Percentiles rank a stretch among this genome's conserved stretches.
phyloP scores from a whole-genome alignment of 108 stramenopile genomes.

The Nitzschia sp. region DNA sequence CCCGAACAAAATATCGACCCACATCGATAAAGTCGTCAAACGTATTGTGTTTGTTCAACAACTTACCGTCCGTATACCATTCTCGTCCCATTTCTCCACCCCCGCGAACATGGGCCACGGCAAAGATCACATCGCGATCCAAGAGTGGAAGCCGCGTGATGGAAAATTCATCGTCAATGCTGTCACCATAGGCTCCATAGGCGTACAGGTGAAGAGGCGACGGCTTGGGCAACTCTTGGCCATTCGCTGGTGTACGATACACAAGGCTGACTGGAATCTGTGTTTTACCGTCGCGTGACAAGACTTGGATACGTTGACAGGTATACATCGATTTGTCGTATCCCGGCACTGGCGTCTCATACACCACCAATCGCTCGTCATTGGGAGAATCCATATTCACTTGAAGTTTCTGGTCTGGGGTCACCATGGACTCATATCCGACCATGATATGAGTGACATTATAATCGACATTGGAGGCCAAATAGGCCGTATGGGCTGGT shows the following conservation, averaged over 20 bases:
- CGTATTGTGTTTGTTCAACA: constrained; percentile 92
- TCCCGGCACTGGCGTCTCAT: constrained; percentile 80
- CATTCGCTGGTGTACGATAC: constrained; percentile 73
- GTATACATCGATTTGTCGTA: constrained; percentile 79
- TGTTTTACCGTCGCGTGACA: constrained; percentile 78
- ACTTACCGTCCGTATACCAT: constrained; percentile 97
- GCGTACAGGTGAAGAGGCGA: constrained; percentile 87
- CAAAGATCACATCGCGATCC: constrained; percentile 90
- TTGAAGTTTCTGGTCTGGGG: constrained; percentile 73
- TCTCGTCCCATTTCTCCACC: constrained; percentile 96
- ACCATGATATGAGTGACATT: constrained; percentile 71
- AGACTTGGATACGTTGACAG: constrained; percentile 73
- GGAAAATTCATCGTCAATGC: constrained; percentile 88
- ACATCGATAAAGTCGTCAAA: constrained; percentile 95
- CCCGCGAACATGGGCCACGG: constrained; percentile 93
- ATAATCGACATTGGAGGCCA: constrained; percentile 68
- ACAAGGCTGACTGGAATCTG: constrained; percentile 86
- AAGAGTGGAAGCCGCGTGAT: constrained; percentile 78
- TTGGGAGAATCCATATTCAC: constrained; percentile 48
- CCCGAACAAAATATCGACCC: constrained; percentile 54
- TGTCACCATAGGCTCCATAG: constrained; percentile 94
- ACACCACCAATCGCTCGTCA: constrained; percentile 64
- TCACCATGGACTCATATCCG: constrained; percentile 80
- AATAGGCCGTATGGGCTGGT: constrained; percentile 67
- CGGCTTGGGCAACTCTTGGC: constrained; percentile 18